phyloP scores from a whole-genome alignment of 768 basidiomycete species.

The Leccinellum luteum region DNA sequence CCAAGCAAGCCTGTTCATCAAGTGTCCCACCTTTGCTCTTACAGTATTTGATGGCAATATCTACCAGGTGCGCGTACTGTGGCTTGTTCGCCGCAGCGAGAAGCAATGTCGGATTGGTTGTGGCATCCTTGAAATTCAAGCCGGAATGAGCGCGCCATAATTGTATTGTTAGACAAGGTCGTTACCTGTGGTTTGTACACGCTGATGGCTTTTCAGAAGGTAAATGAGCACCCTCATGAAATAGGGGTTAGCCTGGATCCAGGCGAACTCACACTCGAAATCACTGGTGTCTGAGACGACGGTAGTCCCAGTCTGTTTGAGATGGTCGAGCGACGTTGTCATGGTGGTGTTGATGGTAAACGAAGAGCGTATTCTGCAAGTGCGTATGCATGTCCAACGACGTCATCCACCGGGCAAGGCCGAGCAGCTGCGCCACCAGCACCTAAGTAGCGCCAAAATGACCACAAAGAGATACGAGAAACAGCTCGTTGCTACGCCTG shows the following conservation, averaged over 20 bases:
- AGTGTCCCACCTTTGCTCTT: constrained; percentile 76
- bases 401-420: constrained; percentile 2
- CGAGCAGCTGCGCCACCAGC: neutral
- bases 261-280: constrained; percentile 61
- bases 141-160: neutral
- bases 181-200: constrained; percentile 88
- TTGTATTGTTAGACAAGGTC: neutral
- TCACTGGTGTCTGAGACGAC: constrained; percentile 91
- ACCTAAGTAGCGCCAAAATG: neutral
- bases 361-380: neutral
- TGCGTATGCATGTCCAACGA: neutral
- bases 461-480: constrained; percentile 14
- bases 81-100: constrained; percentile 87
- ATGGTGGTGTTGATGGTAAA: constrained; percentile 39
- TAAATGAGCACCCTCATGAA: neutral
- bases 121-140: constrained; percentile 66
- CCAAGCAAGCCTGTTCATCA: constrained; percentile 65
- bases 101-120: constrained; percentile 93
- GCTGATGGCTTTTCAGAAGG: constrained; percentile 62
- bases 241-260: constrained; percentile 16
- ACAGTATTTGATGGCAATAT: constrained; percentile 65
- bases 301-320: constrained; percentile 87
- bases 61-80: constrained; percentile 75
- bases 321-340: constrained; percentile 74
- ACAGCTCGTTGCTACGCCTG: constrained; percentile 13